These are phyloP conservation scores for Solanum sitiens DNA, from an alignment of 257 asterid species.

Conservation along the genomic window DNA sequence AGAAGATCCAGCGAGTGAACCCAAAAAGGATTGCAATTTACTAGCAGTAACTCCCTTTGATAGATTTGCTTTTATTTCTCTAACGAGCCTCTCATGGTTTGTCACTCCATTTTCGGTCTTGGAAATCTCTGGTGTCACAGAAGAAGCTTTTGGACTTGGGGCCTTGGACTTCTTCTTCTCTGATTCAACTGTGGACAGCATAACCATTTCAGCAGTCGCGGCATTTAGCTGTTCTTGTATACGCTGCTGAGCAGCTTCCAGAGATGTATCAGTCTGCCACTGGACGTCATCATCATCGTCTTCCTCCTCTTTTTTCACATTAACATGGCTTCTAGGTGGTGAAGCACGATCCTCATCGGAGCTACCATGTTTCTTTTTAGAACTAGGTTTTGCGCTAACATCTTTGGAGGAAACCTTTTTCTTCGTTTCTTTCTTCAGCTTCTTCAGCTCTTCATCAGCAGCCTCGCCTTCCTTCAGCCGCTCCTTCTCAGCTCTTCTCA, in stretches of 20 bases:
- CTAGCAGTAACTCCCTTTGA: constrained; percentile 10
- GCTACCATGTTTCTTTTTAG: constrained; percentile 1
- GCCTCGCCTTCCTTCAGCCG: constrained; percentile 14
- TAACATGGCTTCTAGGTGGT: not conserved
- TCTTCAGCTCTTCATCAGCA: constrained; percentile 16
- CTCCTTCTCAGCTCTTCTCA: constrained; percentile 24
- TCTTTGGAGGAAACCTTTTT: constrained; percentile 8
- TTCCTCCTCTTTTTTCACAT: not conserved
- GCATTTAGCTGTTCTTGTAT: constrained; percentile 12
- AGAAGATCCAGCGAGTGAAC: constrained; percentile 16
- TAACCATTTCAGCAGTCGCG: constrained; percentile 18
- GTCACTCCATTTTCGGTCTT: constrained; percentile 10
- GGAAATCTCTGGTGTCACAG: not conserved
- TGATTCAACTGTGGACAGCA: constrained; percentile 8
- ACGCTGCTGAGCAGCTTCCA: constrained; percentile 11
- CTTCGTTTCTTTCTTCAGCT: constrained; percentile 9
- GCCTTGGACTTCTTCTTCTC: constrained; percentile 11
- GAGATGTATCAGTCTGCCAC: constrained; percentile 14
- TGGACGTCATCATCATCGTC: not conserved
- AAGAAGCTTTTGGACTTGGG: constrained; percentile 8
- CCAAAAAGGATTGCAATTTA: constrained; percentile 13
- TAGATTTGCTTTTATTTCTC: constrained; percentile 10
- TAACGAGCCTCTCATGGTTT: constrained; percentile 10
- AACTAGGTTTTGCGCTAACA: not conserved
- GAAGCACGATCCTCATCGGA: constrained; percentile 8